phyloP scores from a whole-genome alignment of 1,139 yeast genomes.

The Candida tetrigidarum region DNA sequence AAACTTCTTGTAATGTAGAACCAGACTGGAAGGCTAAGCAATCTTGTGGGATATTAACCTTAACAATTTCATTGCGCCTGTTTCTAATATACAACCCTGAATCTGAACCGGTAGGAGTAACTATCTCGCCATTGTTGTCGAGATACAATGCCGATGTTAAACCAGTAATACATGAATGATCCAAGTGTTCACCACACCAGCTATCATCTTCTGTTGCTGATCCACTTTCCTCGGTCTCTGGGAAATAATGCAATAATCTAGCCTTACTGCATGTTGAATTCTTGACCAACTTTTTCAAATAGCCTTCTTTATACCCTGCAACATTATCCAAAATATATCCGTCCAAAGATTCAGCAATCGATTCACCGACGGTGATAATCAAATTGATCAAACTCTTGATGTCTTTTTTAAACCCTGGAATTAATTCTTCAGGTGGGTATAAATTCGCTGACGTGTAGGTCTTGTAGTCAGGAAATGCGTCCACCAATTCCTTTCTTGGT shows the following conservation, averaged over 20 bases:
- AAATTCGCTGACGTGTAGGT: slow-evolving; percentile 54
- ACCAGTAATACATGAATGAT: slow-evolving; percentile 67
- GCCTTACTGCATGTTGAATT: slow-evolving; percentile 64
- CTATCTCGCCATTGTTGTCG: slow-evolving; percentile 41
- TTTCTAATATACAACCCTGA: slow-evolving; percentile 60
- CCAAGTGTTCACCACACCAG: slow-evolving; percentile 73
- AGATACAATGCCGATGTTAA: slow-evolving; percentile 59
- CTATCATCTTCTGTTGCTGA: slow-evolving; percentile 31
- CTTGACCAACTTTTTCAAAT: slow-evolving; percentile 49
- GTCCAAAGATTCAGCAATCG: slow-evolving; percentile 61
- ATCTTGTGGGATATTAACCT: slow-evolving; percentile 58
- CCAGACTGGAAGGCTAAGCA: slow-evolving; percentile 71
- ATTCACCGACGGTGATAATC: slow-evolving; percentile 54
- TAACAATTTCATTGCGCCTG: slow-evolving; percentile 48
- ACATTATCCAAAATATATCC: slow-evolving; percentile 35
- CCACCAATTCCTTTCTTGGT: slow-evolving; percentile 37
- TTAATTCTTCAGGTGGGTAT: slow-evolving; percentile 48
- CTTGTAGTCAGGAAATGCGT: slow-evolving; percentile 35
- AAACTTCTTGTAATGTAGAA: slow-evolving; percentile 58
- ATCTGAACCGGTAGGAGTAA: slow-evolving; percentile 40
- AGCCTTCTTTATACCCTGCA: slow-evolving; percentile 35
- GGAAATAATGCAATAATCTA: slow-evolving; percentile 58
- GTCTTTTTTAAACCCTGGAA: slow-evolving; percentile 36
- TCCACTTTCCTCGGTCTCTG: slow-evolving; percentile 21
- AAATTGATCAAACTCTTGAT: slow-evolving; percentile 45